Evolutionary conservation across 1,139 yeast species (phyloP).

Genomic region (Diutina rugosa): DNA sequence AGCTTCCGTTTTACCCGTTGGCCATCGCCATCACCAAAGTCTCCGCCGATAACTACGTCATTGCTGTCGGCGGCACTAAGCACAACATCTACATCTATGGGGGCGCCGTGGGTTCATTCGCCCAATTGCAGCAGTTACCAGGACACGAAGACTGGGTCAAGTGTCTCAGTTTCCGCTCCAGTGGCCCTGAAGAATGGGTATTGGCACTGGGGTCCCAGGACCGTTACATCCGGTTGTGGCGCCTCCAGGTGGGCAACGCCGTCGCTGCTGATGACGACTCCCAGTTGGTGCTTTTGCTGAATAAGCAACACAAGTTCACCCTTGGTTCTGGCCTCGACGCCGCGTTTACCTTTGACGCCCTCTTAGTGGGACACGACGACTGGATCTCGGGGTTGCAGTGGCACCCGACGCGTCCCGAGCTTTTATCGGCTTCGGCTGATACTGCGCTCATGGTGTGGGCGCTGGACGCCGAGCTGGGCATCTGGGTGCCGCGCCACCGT

Average conservation of each 20-base stretch:
- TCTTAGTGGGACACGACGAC: conserved; percentile 96
- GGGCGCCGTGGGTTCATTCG: conserved; percentile 18
- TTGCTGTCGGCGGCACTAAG: conserved; percentile 75
- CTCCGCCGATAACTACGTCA: conserved; percentile 11
- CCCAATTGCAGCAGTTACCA: conserved; percentile 18
- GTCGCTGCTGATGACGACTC: conserved; percentile 45
- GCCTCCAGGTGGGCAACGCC: conserved; percentile 42
- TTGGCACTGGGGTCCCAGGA: conserved; percentile 88
- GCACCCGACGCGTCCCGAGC: conserved; percentile 50
- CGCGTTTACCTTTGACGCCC: conserved; percentile 76
- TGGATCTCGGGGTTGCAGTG: conserved; percentile 85
- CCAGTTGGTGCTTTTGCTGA: conserved; percentile 42
- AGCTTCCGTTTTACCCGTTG: conserved; percentile 51
- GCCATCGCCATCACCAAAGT: conserved; percentile 41
- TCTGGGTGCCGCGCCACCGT: conserved; percentile 76
- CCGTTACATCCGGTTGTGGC: conserved; percentile 81
- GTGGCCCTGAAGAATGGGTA: conserved; percentile 34
- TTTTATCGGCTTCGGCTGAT: conserved; percentile 85
- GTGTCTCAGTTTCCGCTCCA: conserved; percentile 36
- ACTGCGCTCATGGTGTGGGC: conserved; percentile 95
- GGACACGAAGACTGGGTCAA: conserved; percentile 97
- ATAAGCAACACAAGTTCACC: conserved; percentile 51
- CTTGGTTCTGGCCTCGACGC: conserved; percentile 17
- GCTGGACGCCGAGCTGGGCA: conserved; percentile 75
- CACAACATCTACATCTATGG: conserved; percentile 47